Evolutionary conservation across 2,329 filamentous ascomycete genomes (phyloP), one percentile per base, ranked within the genome.

Genomic region (Capronia americana): DNA sequence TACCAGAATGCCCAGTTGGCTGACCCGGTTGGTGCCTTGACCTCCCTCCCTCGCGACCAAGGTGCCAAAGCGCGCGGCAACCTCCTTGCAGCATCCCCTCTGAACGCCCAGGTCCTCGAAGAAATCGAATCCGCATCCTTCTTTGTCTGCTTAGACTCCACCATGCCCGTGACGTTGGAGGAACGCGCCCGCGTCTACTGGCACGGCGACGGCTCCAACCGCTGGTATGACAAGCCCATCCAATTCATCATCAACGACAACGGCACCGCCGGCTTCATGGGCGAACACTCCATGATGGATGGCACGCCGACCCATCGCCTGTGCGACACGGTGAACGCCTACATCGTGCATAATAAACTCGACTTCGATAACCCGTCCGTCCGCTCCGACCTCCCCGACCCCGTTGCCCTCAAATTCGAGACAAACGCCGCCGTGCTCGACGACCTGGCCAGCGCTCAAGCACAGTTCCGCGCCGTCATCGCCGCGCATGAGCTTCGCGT

Each of bases 221-320:
- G 95, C 72, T 99, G 93, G 93, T 98, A 89, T 76, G 95, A 99
- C 85, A 99, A 99, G 85, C 95, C 95, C 5, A 83, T 97, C 61
- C 94, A 99, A 81, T 98, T 99, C 82, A 96, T 99, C 77, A 79
- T 99, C 82, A 97, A 97, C 80, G 93, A 99, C 78, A 99, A 99
- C 78, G 95, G 95, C 73, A 96, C 95, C 7, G 91, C 95, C 1
- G 95, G 95, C 68, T 99, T 99, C 85, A 94, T 93, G 86, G 95
- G 95, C 75, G 95, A 99, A 82, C 95, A 99, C 85, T 96, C 92
- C 74, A 98, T 99, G 95, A 99, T 99, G 96, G 95, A 99, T 77
- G 95, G 96, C 71, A 99, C 95, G 6, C 93, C 96, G 0, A 99
- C 96, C 2, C 95, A 98, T 81, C 90, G 96, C 48, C 71, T 99